Conservation (phyloP, 164 flowering plant species). For the Warburgia ugandensis region DNA sequence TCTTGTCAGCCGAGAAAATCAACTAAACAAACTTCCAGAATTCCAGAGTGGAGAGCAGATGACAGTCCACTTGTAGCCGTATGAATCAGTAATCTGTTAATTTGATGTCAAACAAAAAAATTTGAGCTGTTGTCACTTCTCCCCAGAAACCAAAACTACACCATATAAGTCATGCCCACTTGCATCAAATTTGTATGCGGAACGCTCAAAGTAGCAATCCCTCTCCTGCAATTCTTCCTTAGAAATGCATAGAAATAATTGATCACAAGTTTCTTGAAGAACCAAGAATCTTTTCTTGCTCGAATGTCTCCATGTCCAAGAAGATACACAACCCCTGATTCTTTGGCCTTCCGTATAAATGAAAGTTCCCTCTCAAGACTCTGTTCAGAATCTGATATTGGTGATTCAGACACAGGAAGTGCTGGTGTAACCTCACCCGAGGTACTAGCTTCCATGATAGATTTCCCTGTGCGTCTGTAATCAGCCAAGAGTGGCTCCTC, state of each 20-base stretch:
- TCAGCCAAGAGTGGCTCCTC: slow-evolving; percentile 77
- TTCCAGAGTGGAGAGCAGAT: neutral
- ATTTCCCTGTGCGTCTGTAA: slow-evolving; percentile 18
- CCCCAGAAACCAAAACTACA: slow-evolving; percentile 28
- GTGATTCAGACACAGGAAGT: slow-evolving; percentile 19
- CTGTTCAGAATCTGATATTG: slow-evolving; percentile 53
- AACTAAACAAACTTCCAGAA: neutral
- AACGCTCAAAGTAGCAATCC: slow-evolving; percentile 79
- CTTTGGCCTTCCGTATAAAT: slow-evolving; percentile 82
- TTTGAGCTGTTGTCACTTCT: too few species aligned
- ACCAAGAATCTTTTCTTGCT: slow-evolving; percentile 97
- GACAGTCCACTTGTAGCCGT: neutral
- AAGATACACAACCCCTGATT: slow-evolving; percentile 94
- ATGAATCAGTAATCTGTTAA: neutral
- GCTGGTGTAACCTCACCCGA: slow-evolving; percentile 30
- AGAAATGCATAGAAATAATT: slow-evolving; percentile 92
- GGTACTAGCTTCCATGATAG: slow-evolving; percentile 50
- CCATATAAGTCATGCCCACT: slow-evolving; percentile 98
- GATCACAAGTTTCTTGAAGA: slow-evolving; percentile 77
- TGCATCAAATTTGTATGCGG: slow-evolving; percentile 90
- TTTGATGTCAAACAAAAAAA: neutral
- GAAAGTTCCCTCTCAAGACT: slow-evolving; percentile 86
- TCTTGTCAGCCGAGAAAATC: neutral
- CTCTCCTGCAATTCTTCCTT: slow-evolving; percentile 91
- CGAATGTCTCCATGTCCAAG: slow-evolving; percentile 95